Percentiles rank a stretch among this genome's conserved stretches.
Conservation (phyloP, 805 yeast genomes). For the Teunomyces gatunensis region DNA sequence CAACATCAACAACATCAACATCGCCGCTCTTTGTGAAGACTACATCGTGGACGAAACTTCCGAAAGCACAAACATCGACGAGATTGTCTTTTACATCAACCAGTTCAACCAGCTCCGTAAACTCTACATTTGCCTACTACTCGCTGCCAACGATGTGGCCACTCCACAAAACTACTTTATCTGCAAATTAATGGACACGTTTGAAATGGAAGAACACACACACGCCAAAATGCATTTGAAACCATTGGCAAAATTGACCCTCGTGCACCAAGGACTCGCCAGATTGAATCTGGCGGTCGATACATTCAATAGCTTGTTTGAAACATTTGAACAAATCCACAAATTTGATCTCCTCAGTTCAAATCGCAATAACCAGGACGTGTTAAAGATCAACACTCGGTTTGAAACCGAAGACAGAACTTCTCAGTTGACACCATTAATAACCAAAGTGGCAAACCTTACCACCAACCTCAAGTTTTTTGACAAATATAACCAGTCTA, state of each 20-base stretch:
- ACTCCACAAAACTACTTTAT: conserved; percentile 28
- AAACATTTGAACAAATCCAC: conserved; percentile 19
- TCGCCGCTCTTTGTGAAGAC: conserved; percentile 12
- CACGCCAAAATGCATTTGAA: conserved; percentile 3
- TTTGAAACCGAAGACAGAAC: not conserved
- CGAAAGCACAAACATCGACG: conserved; percentile 6
- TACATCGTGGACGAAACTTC: not conserved
- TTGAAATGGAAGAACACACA: conserved; percentile 6
- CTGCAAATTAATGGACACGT: conserved; percentile 23
- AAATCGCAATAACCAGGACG: conserved; percentile 15
- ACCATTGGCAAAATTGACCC: conserved; percentile 15
- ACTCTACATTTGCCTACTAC: conserved; percentile 36
- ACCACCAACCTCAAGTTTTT: conserved; percentile 36
- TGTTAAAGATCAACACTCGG: conserved; percentile 9
- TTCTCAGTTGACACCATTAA: conserved; percentile 14
- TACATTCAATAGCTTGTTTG: conserved; percentile 23
- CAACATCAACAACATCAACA: conserved; percentile 32
- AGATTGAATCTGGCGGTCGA: conserved; percentile 23
- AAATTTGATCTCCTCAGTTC: not conserved
- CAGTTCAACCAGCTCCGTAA: conserved; percentile 37
- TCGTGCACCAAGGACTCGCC: conserved; percentile 18
- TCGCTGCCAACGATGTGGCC: conserved; percentile 32
- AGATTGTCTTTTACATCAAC: conserved; percentile 13
- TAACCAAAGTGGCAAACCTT: conserved; percentile 29
- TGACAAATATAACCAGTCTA: conserved; percentile 36